Conservation (phyloP, 1,139 yeast genomes). For the Eremothecium coryli region DNA sequence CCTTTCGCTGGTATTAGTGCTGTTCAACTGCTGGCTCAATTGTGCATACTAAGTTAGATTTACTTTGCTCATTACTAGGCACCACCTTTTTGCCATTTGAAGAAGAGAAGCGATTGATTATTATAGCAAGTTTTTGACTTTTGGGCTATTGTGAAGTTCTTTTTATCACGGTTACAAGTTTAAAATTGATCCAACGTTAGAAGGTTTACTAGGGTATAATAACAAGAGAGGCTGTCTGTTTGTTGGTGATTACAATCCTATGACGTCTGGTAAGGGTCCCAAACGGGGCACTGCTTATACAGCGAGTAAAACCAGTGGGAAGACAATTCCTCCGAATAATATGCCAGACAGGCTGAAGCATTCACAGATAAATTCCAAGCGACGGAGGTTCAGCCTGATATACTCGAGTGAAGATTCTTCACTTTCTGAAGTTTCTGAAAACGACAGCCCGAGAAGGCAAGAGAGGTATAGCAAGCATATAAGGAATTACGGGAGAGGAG, state of each 20-base stretch:
- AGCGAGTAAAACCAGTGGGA: constrained; percentile 12
- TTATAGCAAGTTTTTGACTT: too few species aligned
- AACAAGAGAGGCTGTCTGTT: too few species aligned
- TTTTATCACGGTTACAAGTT: too few species aligned
- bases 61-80: too few species aligned
- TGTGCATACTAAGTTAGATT: neutral
- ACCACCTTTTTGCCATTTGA: too few species aligned
- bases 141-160: too few species aligned
- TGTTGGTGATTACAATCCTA: constrained; percentile 1
- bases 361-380: constrained; percentile 15
- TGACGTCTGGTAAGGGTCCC: constrained; percentile 23
- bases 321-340: constrained; percentile 7
- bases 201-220: too few species aligned
- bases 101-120: too few species aligned
- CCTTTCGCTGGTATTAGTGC: neutral
- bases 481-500: constrained; percentile 13
- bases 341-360: constrained; percentile 11
- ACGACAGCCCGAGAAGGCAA: constrained; percentile 10
- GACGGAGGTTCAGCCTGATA: constrained; percentile 30
- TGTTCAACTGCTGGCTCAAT: constrained; percentile 3
- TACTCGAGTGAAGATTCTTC: constrained; percentile 29
- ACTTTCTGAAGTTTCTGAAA: constrained; percentile 25
- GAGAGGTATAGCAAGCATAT: constrained; percentile 10
- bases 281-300: constrained; percentile 12
- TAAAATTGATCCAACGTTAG: too few species aligned